phyloP scores from a whole-genome alignment of 495 filamentous ascomycete genomes.

The Annulohypoxylon stygium region DNA sequence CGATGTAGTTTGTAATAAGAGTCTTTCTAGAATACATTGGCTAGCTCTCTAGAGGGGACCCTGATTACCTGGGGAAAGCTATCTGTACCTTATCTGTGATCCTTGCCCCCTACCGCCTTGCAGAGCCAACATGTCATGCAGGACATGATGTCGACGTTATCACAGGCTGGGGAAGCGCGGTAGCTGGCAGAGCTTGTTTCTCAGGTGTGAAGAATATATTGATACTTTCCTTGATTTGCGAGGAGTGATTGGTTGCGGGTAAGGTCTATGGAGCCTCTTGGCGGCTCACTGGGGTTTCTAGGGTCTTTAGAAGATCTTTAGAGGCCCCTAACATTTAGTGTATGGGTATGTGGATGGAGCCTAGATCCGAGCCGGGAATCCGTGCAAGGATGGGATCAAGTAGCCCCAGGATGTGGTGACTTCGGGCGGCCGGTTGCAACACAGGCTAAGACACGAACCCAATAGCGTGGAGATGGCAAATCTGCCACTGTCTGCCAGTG shows the following conservation, averaged over 20 bases:
- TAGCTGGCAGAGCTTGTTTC: conserved; percentile 42
- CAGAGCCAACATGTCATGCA: conserved; percentile 30
- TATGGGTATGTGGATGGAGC: conserved; percentile 16
- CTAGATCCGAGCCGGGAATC: conserved; percentile 43
- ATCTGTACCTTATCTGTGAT: conserved; percentile 39
- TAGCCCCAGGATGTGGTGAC: conserved; percentile 29
- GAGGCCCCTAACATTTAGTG: conserved; percentile 12
- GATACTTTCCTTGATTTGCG: conserved; percentile 19
- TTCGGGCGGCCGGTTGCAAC: conserved; percentile 46
- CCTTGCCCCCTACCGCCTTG: conserved; percentile 30
- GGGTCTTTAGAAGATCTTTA: background rate
- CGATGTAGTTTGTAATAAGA: conserved; percentile 46
- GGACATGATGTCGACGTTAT: conserved; percentile 23
- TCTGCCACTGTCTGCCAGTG: conserved; percentile 23
- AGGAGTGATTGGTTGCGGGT: conserved; percentile 26
- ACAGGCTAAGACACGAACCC: conserved; percentile 48
- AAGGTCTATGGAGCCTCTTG: conserved; percentile 13
- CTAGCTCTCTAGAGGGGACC: conserved; percentile 27
- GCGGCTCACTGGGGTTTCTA: background rate
- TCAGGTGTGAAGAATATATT: conserved; percentile 32
- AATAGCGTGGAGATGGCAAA: conserved; percentile 40
- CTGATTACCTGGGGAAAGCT: conserved; percentile 29
- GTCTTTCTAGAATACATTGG: conserved; percentile 37
- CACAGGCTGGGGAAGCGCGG: conserved; percentile 46
- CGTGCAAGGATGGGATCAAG: conserved; percentile 35